phyloP scores from a whole-genome alignment of 768 basidiomycete genomes.

The Mycena vulgaris region DNA sequence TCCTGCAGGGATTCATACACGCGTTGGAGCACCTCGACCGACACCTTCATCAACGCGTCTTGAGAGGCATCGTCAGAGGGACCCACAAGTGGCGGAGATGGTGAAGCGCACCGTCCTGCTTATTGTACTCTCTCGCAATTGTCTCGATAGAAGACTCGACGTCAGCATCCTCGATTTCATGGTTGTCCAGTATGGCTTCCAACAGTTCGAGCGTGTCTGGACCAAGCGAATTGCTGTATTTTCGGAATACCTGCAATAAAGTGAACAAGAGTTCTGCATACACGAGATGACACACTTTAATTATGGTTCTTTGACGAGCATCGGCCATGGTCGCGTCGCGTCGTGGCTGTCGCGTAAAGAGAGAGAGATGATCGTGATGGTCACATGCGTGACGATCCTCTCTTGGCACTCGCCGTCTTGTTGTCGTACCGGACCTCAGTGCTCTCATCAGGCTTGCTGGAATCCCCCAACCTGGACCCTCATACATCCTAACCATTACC shows the following conservation, averaged over 20 bases:
- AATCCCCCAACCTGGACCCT: background rate
- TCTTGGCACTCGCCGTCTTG: background rate
- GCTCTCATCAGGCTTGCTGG: too few species aligned
- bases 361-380: slow-evolving; percentile 11
- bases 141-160: slow-evolving; percentile 84
- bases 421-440: background rate
- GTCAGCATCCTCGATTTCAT: slow-evolving; percentile 80
- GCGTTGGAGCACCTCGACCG: slow-evolving; percentile 73
- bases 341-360: slow-evolving; percentile 6
- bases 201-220: slow-evolving; percentile 82
- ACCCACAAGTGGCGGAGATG: background rate
- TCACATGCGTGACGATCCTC: background rate
- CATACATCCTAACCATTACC: background rate
- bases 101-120: slow-evolving; percentile 79
- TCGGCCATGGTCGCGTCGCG: slow-evolving; percentile 56
- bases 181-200: slow-evolving; percentile 78
- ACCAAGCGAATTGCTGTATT: slow-evolving; percentile 90
- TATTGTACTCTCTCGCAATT: slow-evolving; percentile 89
- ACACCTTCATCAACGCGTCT: slow-evolving; percentile 91
- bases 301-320: slow-evolving; percentile 62
- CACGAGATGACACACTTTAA: slow-evolving; percentile 55
- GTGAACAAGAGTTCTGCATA: background rate
- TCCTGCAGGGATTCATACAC: slow-evolving; percentile 85
- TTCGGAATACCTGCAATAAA: slow-evolving; percentile 78
- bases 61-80: slow-evolving; percentile 4